These are phyloP conservation scores for Geotrichum ghanense DNA, from an alignment of 805 yeast species.

Conservation along the genomic window DNA sequence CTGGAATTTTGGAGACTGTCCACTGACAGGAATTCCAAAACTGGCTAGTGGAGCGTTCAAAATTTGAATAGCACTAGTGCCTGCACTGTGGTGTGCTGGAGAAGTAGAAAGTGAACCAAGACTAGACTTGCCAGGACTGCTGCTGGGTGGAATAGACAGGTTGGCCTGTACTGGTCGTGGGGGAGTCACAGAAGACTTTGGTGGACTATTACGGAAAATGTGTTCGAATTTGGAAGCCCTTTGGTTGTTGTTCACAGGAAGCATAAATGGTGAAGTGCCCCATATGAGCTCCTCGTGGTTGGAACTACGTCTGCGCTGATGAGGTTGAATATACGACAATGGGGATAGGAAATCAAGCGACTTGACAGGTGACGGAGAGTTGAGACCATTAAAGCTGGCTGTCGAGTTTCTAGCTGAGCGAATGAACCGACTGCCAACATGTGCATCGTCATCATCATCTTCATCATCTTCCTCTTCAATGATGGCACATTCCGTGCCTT, in stretches of 20 bases:
- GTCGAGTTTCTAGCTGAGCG: too few species aligned
- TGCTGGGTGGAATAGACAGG: background rate
- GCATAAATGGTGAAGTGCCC: background rate
- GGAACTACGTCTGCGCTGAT: background rate
- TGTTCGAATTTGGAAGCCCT: background rate
- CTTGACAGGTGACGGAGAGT: background rate
- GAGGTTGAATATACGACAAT: background rate
- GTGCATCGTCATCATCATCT: background rate
- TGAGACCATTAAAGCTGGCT: background rate
- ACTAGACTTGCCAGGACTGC: background rate
- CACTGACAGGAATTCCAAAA: constrained; percentile 1
- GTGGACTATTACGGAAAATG: background rate
- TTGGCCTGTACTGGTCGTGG: background rate
- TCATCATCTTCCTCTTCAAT: background rate
- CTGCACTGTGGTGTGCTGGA: background rate
- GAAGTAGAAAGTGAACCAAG: background rate
- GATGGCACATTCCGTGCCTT: background rate
- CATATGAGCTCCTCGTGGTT: background rate
- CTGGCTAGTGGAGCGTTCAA: background rate
- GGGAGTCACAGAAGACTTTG: background rate
- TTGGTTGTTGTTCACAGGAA: background rate
- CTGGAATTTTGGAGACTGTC: background rate
- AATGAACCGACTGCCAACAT: too few species aligned
- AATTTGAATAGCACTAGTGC: constrained; percentile 1
- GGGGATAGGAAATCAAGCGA: background rate